Evolutionary conservation across 768 basidiomycete species (phyloP).

Genomic region (Sporobolomyces pararoseus): DNA sequence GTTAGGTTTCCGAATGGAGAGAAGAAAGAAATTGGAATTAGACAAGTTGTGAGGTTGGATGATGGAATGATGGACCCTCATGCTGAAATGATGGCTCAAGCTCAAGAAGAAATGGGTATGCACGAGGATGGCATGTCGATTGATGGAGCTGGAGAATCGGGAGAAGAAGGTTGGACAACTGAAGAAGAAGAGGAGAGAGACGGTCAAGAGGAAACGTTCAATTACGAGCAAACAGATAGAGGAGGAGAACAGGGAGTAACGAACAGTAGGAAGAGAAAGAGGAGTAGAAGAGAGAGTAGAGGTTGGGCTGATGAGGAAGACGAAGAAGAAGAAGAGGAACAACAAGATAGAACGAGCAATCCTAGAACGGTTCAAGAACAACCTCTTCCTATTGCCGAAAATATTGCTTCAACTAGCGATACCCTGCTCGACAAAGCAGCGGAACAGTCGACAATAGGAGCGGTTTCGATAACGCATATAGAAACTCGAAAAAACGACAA

Average conservation of each 20-base stretch:
- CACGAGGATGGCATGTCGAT: too few relatives aligned
- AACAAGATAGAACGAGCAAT: too few relatives aligned
- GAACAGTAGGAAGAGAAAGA: conserved; percentile 4
- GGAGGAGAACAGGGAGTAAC: conserved; percentile 15
- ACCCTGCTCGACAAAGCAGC: neutral
- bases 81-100: conserved; percentile 55
- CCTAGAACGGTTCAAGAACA: too few relatives aligned
- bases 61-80: conserved; percentile 81
- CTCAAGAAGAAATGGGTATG: conserved; percentile 42
- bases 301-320: conserved; percentile 15
- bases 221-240: neutral
- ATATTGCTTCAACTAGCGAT: neutral
- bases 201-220: neutral
- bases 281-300: conserved; percentile 14
- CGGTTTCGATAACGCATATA: too few relatives aligned
- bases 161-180: conserved; percentile 37
- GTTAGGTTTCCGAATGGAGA: conserved; percentile 55
- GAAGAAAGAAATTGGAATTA: conserved; percentile 58
- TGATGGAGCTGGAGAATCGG: conserved; percentile 34
- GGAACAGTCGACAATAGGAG: neutral
- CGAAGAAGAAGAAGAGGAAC: neutral
- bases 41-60: conserved; percentile 68
- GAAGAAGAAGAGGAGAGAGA: conserved; percentile 19
- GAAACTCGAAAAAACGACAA: too few relatives aligned
- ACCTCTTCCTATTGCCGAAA: too few relatives aligned